Evolutionary conservation across 2,329 filamentous ascomycete genomes (phyloP).

Genomic region (Trichoderma arundinaceum): DNA sequence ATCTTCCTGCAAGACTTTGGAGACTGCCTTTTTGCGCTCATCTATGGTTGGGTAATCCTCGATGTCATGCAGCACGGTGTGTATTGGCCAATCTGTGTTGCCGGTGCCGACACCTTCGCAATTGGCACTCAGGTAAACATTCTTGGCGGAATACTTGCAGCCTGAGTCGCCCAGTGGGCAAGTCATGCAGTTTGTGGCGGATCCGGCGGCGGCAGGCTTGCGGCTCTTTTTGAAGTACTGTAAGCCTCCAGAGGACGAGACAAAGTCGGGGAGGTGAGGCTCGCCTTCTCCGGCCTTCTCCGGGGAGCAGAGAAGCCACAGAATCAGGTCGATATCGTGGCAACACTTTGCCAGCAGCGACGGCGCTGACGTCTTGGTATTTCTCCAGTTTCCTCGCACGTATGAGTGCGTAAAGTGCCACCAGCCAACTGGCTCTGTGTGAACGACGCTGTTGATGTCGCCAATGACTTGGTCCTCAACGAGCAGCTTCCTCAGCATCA

Average conservation of each 20-base stretch:
- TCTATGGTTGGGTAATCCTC: slow-evolving; percentile 69
- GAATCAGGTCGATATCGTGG: slow-evolving; percentile 90
- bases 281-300: slow-evolving; percentile 49
- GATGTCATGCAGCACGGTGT: slow-evolving; percentile 90
- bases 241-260: slow-evolving; percentile 77
- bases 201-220: slow-evolving; percentile 76
- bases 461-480: slow-evolving; percentile 78
- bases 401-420: slow-evolving; percentile 95
- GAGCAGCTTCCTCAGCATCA: slow-evolving; percentile 78
- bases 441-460: slow-evolving; percentile 82
- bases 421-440: slow-evolving; percentile 93
- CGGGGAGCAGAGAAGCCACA: slow-evolving; percentile 88
- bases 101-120: slow-evolving; percentile 65
- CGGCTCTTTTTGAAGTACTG: slow-evolving; percentile 77
- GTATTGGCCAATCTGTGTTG: slow-evolving; percentile 79
- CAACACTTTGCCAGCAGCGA: slow-evolving; percentile 93
- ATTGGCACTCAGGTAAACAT: slow-evolving; percentile 76
- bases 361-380: slow-evolving; percentile 74
- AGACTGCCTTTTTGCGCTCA: slow-evolving; percentile 48
- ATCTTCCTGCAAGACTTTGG: slow-evolving; percentile 56
- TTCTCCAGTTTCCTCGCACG: slow-evolving; percentile 93
- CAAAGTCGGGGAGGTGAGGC: slow-evolving; percentile 74
- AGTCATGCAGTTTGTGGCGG: slow-evolving; percentile 83
- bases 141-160: slow-evolving; percentile 85
- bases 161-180: slow-evolving; percentile 70